These are phyloP conservation scores for Neurospora sp. DNA, from an alignment of 2,329 filamentous ascomycete species.

Conservation along the genomic window DNA sequence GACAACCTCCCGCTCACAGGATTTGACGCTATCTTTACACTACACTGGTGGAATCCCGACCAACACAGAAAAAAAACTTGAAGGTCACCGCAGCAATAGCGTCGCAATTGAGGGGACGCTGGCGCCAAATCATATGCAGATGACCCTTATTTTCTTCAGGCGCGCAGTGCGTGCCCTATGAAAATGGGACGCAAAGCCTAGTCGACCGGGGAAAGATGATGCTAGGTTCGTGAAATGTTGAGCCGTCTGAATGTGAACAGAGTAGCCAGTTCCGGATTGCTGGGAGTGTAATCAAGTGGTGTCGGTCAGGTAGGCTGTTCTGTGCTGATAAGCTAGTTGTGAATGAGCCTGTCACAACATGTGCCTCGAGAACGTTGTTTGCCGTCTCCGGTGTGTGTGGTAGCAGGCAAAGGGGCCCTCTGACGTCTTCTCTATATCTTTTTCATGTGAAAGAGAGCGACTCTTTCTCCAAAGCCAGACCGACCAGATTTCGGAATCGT, in stretches of 20 bases:
- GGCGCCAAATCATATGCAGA: not conserved
- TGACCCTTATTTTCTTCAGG: not conserved
- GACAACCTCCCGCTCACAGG: not conserved
- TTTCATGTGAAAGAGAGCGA: conserved; percentile 1
- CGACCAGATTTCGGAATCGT: not conserved
- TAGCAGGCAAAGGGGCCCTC: not conserved
- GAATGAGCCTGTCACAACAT: too few species aligned
- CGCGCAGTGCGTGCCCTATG: not conserved
- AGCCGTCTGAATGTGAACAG: not conserved
- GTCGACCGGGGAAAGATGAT: not conserved
- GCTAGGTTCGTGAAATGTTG: not conserved
- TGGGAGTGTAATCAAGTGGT: not conserved
- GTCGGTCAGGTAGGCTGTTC: not conserved
- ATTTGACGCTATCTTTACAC: not conserved
- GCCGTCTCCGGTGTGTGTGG: not conserved
- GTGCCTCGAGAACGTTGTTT: not conserved
- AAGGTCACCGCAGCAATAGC: not conserved
- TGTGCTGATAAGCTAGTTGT: not conserved
- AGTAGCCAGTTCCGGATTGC: not conserved
- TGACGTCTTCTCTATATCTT: conserved; percentile 4
- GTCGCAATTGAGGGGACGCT: not conserved
- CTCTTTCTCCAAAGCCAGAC: not conserved
- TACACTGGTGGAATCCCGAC: too few species aligned
- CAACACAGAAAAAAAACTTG: not conserved
- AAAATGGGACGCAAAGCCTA: not conserved